A percentile compares a stretch with the other conserved stretches of the same genome.
These are phyloP conservation scores for Globisporangium paroecandrum DNA, from an alignment of 352 stramenopile species.

Conservation along the genomic window DNA sequence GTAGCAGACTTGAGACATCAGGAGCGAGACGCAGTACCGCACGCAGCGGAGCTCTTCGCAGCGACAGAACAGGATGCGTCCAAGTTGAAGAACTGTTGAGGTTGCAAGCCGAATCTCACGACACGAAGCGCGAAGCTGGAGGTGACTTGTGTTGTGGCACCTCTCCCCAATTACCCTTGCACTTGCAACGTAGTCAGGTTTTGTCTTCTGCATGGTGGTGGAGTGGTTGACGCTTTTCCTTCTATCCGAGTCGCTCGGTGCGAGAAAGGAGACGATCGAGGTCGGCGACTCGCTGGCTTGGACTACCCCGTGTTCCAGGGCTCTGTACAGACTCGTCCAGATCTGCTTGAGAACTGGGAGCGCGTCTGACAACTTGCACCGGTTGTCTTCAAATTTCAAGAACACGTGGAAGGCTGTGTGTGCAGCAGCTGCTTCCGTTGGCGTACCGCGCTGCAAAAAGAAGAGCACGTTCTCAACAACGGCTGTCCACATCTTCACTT, in stretches of 20 bases:
- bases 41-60: not conserved
- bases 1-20: constrained; percentile 14
- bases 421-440: not conserved
- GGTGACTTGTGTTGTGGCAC: not conserved
- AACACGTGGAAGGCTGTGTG: constrained; percentile 12
- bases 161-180: not conserved
- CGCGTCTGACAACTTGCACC: not conserved
- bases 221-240: not conserved
- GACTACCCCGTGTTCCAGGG: constrained; percentile 1
- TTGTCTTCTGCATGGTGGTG: not conserved
- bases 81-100: constrained; percentile 10
- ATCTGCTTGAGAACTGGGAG: constrained; percentile 11
- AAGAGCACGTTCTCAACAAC: constrained; percentile 14
- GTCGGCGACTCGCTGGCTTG: not conserved
- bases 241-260: not conserved
- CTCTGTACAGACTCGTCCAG: constrained; percentile 8
- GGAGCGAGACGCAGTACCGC: constrained; percentile 12
- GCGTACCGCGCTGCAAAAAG: constrained; percentile 10
- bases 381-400: constrained; percentile 2
- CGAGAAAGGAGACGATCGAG: constrained; percentile 5
- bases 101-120: constrained; percentile 5
- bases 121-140: not conserved
- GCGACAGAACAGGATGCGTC: not conserved
- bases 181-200: not conserved
- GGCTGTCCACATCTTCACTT: constrained; percentile 4